phyloP scores from a whole-genome alignment of 805 yeast genomes.

The Lachancea meyersii region DNA sequence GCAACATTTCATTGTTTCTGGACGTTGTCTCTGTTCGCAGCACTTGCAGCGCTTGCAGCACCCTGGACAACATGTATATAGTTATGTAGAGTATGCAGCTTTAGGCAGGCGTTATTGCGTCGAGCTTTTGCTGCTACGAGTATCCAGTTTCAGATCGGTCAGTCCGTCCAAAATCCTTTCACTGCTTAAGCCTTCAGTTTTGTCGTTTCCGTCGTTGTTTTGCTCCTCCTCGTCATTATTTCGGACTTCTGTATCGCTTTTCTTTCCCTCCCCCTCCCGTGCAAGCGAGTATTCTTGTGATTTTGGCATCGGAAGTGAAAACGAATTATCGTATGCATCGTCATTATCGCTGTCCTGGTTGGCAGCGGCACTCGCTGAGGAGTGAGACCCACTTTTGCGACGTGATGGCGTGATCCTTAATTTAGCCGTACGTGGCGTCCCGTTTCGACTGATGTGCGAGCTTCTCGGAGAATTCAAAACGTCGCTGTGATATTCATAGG shows the following conservation, averaged over 20 bases:
- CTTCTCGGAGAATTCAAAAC: conserved; percentile 1
- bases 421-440: conserved; percentile 1
- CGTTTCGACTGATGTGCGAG: background rate
- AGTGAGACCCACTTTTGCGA: background rate
- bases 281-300: background rate
- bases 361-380: background rate
- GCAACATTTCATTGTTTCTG: too few relatives aligned
- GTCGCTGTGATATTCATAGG: conserved; percentile 11
- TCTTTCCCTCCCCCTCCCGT: background rate
- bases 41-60: background rate
- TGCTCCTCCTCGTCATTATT: too few relatives aligned
- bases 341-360: conserved; percentile 1
- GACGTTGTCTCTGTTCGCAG: background rate
- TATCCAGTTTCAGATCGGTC: conserved; percentile 1
- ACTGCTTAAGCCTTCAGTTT: background rate
- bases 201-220: conserved; percentile 8
- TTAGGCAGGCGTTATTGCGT: background rate
- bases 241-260: conserved; percentile 10
- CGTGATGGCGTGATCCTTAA: conserved; percentile 2
- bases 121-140: background rate
- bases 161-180: conserved; percentile 10
- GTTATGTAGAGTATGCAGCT: too few relatives aligned
- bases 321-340: conserved; percentile 40
- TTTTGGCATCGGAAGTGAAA: conserved; percentile 41
- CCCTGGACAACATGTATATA: background rate